Conservation (phyloP, 306 rosid species). For the Pterocarpus macrocarpus region DNA sequence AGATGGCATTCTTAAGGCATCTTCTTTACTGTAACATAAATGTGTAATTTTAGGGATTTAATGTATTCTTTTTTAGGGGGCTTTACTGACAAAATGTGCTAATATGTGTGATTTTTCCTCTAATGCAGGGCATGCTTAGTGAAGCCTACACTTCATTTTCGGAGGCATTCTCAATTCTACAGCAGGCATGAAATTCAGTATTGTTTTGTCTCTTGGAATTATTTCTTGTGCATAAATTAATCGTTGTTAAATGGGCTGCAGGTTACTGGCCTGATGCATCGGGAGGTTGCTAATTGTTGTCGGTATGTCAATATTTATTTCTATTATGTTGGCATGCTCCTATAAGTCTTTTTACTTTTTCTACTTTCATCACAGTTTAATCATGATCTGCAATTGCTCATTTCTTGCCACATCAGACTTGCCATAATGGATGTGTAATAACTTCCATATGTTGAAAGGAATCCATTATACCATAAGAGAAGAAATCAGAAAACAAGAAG, state of each 20-base stretch:
- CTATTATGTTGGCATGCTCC: slow-evolving; percentile 2
- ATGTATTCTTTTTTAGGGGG: background rate
- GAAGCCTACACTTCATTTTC: slow-evolving; percentile 96
- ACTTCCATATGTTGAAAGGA: background rate
- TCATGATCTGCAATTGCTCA: too few relatives aligned
- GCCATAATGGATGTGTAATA: slow-evolving; percentile 4
- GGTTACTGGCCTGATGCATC: slow-evolving; percentile 99
- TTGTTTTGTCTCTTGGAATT: slow-evolving; percentile 22
- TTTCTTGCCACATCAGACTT: too few relatives aligned
- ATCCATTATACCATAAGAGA: background rate
- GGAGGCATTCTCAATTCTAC: slow-evolving; percentile 95
- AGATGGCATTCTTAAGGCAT: slow-evolving; percentile 3
- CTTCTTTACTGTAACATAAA: slow-evolving; percentile 8
- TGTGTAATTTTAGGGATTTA: background rate
- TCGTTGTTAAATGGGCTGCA: slow-evolving; percentile 46
- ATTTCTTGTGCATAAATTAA: slow-evolving; percentile 44
- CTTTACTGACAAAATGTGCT: background rate
- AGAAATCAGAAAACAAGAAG: background rate
- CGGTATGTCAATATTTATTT: slow-evolving; percentile 65
- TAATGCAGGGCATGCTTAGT: slow-evolving; percentile 93
- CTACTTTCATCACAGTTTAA: background rate
- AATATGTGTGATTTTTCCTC: slow-evolving; percentile 27
- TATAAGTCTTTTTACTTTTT: slow-evolving; percentile 1
- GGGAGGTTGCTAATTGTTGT: slow-evolving; percentile 98
- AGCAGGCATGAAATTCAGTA: slow-evolving; percentile 73